Evolutionary conservation across 2,329 filamentous ascomycete genomes (phyloP).

Genomic region (Botrytis fabae): DNA sequence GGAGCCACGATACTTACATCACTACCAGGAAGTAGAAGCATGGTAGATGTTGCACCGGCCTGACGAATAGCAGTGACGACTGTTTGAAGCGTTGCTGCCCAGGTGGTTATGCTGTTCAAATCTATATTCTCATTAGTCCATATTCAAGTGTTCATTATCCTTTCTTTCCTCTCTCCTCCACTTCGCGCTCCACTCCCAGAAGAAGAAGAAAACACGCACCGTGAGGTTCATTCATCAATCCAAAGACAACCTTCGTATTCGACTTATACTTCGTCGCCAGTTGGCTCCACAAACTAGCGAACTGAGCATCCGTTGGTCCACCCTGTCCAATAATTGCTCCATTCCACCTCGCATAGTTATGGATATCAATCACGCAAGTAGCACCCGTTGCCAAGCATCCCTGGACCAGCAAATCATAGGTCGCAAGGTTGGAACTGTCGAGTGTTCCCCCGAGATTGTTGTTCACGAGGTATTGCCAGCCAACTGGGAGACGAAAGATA

Average conservation of each 20-base stretch:
- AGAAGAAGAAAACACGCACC: background rate
- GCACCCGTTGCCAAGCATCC: slow-evolving; percentile 57
- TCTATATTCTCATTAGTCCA: slow-evolving; percentile 21
- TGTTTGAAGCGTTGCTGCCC: slow-evolving; percentile 61
- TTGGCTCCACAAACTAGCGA: slow-evolving; percentile 57
- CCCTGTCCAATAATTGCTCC: slow-evolving; percentile 64
- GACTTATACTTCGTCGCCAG: slow-evolving; percentile 58
- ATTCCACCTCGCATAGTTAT: slow-evolving; percentile 62
- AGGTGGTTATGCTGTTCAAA: slow-evolving; percentile 49
- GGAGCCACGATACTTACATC: slow-evolving; percentile 38
- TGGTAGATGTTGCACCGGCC: slow-evolving; percentile 61
- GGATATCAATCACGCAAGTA: slow-evolving; percentile 59
- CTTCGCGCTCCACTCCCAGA: background rate
- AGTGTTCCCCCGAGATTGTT: slow-evolving; percentile 52
- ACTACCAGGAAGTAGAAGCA: slow-evolving; percentile 64
- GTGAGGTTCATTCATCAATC: slow-evolving; percentile 71
- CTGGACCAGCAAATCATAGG: slow-evolving; percentile 57
- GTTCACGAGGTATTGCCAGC: slow-evolving; percentile 62
- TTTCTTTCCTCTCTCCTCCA: too few relatives aligned
- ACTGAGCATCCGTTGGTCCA: slow-evolving; percentile 59
- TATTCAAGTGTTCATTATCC: slow-evolving; percentile 13
- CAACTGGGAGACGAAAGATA: slow-evolving; percentile 53
- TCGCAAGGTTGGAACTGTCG: slow-evolving; percentile 48
- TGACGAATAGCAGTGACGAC: slow-evolving; percentile 65
- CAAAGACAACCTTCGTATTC: slow-evolving; percentile 58